A percentile compares a stretch with the other conserved stretches of the same genome.
Conservation (phyloP, 768 basidiomycete species). For the Russula sp. region DNA sequence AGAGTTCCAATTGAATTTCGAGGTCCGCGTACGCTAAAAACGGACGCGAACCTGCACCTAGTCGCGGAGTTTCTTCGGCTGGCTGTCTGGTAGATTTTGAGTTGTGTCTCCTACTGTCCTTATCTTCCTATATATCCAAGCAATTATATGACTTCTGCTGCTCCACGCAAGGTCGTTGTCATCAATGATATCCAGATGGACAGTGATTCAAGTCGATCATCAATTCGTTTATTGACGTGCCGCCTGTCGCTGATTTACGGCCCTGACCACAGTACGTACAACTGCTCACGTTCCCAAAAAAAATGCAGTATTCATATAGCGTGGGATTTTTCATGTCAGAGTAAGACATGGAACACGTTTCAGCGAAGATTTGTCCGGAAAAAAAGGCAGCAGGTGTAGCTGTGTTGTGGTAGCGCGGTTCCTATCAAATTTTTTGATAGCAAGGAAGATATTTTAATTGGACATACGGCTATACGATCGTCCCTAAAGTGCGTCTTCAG, state of each 20-base stretch:
- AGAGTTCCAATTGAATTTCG: not conserved
- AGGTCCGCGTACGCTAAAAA: not conserved
- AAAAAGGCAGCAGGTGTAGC: too few relatives aligned
- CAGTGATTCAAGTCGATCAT: too few relatives aligned
- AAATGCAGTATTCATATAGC: too few relatives aligned
- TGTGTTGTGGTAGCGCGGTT: too few relatives aligned
- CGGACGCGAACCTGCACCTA: not conserved
- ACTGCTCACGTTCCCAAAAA: too few relatives aligned
- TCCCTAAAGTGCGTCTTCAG: not conserved
- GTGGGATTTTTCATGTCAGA: too few relatives aligned
- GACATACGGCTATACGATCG: too few relatives aligned
- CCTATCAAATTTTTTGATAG: too few relatives aligned
- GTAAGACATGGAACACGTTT: too few relatives aligned
- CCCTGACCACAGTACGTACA: not conserved
- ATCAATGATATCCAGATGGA: not conserved
- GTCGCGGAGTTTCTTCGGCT: not conserved
- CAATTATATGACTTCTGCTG: not conserved
- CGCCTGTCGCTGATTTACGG: not conserved
- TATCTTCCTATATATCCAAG: not conserved
- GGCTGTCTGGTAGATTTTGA: not conserved
- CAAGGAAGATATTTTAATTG: too few relatives aligned
- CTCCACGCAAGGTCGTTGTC: not conserved
- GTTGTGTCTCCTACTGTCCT: not conserved
- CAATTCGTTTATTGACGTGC: too few relatives aligned
- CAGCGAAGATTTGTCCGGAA: too few relatives aligned